Percentiles rank a stretch among this genome's conserved stretches.
Conservation (phyloP, 441 rosid species). For the Biscutella laevigata region DNA sequence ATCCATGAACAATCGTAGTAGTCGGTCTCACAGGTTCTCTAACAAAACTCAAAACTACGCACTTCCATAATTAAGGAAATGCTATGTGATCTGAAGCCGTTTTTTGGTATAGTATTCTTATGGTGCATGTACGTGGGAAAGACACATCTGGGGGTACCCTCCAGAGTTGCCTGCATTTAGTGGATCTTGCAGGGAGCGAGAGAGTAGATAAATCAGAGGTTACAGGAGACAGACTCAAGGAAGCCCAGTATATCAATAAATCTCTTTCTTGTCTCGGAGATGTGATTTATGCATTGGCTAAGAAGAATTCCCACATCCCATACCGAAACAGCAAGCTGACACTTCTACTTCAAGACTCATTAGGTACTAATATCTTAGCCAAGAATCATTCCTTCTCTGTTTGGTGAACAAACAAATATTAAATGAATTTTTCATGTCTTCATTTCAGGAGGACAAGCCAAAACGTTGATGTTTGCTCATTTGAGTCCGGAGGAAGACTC, state of each 20-base stretch:
- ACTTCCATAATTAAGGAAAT: background rate
- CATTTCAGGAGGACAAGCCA: constrained; percentile 74
- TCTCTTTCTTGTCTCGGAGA: constrained; percentile 93
- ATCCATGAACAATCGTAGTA: constrained; percentile 64
- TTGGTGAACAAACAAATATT: background rate
- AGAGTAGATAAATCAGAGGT: constrained; percentile 88
- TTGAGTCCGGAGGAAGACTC: constrained; percentile 83
- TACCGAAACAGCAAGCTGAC: constrained; percentile 97
- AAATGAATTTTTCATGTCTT: background rate
- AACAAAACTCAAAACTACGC: constrained; percentile 18
- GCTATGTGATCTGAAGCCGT: background rate
- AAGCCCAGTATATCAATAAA: constrained; percentile 80
- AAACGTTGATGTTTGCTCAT: constrained; percentile 92
- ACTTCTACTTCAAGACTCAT: constrained; percentile 82
- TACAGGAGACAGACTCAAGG: constrained; percentile 83
- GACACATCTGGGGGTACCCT: constrained; percentile 59
- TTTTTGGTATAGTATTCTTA: constrained; percentile 49
- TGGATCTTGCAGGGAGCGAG: constrained; percentile 97
- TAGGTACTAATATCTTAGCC: constrained; percentile 39
- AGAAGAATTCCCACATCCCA: constrained; percentile 75
- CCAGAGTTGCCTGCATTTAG: constrained; percentile 79
- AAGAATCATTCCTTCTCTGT: background rate
- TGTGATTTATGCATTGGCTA: constrained; percentile 82
- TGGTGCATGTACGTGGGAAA: constrained; percentile 75
- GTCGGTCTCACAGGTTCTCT: constrained; percentile 97